phyloP scores from a whole-genome alignment of 2,329 filamentous ascomycete genomes.

The Claviceps purpurea region DNA sequence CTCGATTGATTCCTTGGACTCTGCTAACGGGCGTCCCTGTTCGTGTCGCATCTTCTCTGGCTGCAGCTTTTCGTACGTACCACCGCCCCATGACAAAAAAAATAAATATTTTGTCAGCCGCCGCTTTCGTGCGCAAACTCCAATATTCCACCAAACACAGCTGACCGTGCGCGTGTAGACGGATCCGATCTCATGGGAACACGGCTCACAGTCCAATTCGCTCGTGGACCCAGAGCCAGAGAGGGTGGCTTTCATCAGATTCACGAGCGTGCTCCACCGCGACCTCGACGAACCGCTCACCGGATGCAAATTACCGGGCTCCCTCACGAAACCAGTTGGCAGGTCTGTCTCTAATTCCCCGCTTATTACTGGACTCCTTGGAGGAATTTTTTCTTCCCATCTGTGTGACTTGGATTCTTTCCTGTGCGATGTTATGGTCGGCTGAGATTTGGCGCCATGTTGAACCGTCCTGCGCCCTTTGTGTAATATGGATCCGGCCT shows the following conservation, averaged over 20 bases:
- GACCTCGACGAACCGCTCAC: conserved; percentile 85
- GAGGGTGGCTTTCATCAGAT: conserved; percentile 32
- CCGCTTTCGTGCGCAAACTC: background rate
- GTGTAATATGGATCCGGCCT: conserved; percentile 12
- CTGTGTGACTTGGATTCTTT: conserved; percentile 18
- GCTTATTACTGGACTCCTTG: conserved; percentile 37
- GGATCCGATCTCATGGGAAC: conserved; percentile 97
- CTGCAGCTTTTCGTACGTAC: conserved; percentile 48
- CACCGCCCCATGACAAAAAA: background rate
- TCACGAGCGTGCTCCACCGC: conserved; percentile 47
- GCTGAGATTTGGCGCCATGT: conserved; percentile 9
- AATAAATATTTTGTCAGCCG: background rate
- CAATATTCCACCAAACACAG: background rate
- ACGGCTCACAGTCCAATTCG: conserved; percentile 95
- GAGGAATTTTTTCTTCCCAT: conserved; percentile 16
- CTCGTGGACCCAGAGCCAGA: conserved; percentile 61
- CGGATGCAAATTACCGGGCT: conserved; percentile 97
- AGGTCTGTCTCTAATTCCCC: conserved; percentile 74
- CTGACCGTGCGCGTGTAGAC: conserved; percentile 40
- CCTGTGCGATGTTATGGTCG: conserved; percentile 12
- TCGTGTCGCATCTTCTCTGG: background rate
- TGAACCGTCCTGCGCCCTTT: conserved; percentile 5
- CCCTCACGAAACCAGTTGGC: conserved; percentile 97
- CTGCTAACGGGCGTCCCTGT: conserved; percentile 5
- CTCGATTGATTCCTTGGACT: background rate